phyloP scores from a whole-genome alignment of 768 basidiomycete genomes.

The Dacryopinax spathularia region DNA sequence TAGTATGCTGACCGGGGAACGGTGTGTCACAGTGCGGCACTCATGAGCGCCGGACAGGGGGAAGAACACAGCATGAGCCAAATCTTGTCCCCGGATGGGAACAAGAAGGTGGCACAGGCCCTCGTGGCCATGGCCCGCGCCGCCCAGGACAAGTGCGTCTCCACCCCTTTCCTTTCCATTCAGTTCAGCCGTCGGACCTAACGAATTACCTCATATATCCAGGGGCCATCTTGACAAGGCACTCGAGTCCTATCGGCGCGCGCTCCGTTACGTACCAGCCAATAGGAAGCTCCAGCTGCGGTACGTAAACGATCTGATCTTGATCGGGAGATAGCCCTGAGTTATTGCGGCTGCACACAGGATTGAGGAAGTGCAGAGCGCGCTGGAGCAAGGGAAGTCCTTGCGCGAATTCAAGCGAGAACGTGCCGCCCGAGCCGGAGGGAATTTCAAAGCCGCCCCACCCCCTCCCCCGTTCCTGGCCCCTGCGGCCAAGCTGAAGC shows the following conservation, averaged over 20 bases:
- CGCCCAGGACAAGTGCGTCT: slow-evolving; percentile 59
- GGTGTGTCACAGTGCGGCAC: background rate
- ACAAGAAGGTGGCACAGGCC: slow-evolving; percentile 69
- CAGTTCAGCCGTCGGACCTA: too few relatives aligned
- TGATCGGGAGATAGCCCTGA: background rate
- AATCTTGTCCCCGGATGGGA: slow-evolving; percentile 54
- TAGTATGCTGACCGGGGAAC: background rate
- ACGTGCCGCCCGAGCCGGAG: too few relatives aligned
- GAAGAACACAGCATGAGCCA: slow-evolving; percentile 36
- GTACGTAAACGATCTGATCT: background rate
- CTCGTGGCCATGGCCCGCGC: slow-evolving; percentile 73
- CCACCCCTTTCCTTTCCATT: too few relatives aligned
- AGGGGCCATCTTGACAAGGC: background rate
- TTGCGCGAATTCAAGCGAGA: background rate
- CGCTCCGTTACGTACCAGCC: background rate
- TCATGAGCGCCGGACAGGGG: slow-evolving; percentile 51
- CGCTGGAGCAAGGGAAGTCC: background rate
- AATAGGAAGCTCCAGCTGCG: background rate
- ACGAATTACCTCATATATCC: too few relatives aligned
- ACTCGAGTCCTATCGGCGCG: background rate
- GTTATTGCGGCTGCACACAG: background rate
- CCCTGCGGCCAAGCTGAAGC: too few relatives aligned
- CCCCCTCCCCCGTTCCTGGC: too few relatives aligned
- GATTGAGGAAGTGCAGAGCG: background rate
- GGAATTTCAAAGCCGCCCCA: too few relatives aligned